Evolutionary conservation across 768 basidiomycete genomes (phyloP), one percentile per base, ranked within the genome.

Genomic region (Candolleomyces aberdarensis): DNA sequence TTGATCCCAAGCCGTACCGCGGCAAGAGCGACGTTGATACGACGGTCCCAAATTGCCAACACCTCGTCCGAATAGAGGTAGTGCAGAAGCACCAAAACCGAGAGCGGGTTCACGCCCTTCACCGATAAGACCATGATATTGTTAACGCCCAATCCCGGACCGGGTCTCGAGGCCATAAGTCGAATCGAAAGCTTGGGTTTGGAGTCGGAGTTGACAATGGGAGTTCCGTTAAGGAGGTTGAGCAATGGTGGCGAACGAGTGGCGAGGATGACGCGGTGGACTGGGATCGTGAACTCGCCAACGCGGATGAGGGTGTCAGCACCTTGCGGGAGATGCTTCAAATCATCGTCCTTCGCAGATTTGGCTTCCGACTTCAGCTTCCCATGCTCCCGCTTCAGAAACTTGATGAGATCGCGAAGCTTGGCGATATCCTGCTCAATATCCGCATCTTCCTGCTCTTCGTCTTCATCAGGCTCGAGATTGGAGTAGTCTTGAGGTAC

Each of bases 11-110:
- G 73, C 5, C 66, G 68, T 29, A 78, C 76, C 2, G 89, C 72
- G 1, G 74, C 70, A 0, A 74, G 64, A 5, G 75, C 79, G 11
- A 92, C 78, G 17, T 89, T 77, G 17, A 98, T 79, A 15, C 94
- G 84, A 13, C 80, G 78, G 70, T 98, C 95, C 92, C 94, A 96
- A 14, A 95, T 71, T 0, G 92, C 86, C 11, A 92, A 76, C 1
- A 96, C 72, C 44, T 87, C 83, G 70, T 99, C 96, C 1, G 91
- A 83, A 72, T 98, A 98, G n/a, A 98, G 72, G 67, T 94, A 98
- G 22, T 86, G 81, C 19, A 97, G 71, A 19, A 98, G 76, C 20
- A 96, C 80, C 15, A 97, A 81, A 15, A 89, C 72, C 0, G 92
- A 76, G 7, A 96, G 74, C 0, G 88, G 80, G 49, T 86, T 83